Base-by-base conservation (phyloP, 2,329 filamentous ascomycete genomes). In the Botrytis fragariae region DNA sequence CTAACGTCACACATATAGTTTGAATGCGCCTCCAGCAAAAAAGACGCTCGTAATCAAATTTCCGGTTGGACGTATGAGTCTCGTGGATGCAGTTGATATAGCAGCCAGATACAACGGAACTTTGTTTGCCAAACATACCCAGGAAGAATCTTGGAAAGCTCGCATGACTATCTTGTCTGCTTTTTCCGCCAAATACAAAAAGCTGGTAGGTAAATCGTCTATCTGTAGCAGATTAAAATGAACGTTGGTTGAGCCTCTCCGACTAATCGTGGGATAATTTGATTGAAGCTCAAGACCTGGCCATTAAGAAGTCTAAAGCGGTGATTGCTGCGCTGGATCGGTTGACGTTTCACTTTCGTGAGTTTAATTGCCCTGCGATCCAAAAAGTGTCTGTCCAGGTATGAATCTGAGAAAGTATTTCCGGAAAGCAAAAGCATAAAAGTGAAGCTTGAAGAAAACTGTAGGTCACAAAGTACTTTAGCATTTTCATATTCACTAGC, bases 211-310 rank as follows among this genome's bases (percentile, higher is more conserved):
- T 22, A 39, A 35, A 67, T 54, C 10, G 39, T 54, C 20, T 39
- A 9, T 32, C 25, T 20, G 7, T 39, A 35, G 14, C 45, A 67
- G 22, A 16, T 29, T 39, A 20, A 0, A 39, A 16, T 12, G 35
- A 51, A 0, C 4, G 9, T 25, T 12, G 14, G 25, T 29, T 42
- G 35, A 29, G 14, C 9, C 18, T 37, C 37, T 12, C 44, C 54
- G 10, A 67, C 7, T 18, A 4, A 1, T n/a, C 1, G 35, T 39
- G 54, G 63, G 63, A 67, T 32, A 45, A n/a, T 22, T 22, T 67
- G 7, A 54, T 67, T 51, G 9, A 29, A 67, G 45, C 63, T n/a
- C 63, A 67, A 37, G 63, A 67, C 12, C 18, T 48, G 63, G 63
- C 12, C 29, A 35, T 65, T 37, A 44, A 37, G 8, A 44, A 44